These are phyloP conservation scores for Antarctomyces pellizariae DNA, from an alignment of 495 filamentous ascomycete genomes.

Conservation along the genomic window DNA sequence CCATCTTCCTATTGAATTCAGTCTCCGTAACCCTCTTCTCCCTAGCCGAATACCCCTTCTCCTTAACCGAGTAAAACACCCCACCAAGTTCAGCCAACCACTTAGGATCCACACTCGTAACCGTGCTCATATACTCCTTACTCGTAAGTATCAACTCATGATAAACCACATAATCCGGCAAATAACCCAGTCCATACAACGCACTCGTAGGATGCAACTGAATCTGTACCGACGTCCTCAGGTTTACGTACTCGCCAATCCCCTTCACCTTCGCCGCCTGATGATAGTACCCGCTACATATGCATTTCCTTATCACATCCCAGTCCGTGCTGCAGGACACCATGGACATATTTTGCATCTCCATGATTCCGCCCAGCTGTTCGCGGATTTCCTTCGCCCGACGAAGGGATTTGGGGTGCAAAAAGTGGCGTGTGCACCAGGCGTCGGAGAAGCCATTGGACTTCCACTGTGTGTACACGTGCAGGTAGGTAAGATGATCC, in stretches of 20 bases:
- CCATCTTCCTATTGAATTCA: constrained; percentile 88
- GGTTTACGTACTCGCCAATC: constrained; percentile 89
- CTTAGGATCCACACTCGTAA: constrained; percentile 89
- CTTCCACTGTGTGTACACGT: constrained; percentile 93
- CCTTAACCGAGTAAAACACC: constrained; percentile 96
- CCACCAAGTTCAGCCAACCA: constrained; percentile 96
- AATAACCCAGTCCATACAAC: constrained; percentile 74
- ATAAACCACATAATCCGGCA: constrained; percentile 94
- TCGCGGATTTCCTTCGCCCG: constrained; percentile 83
- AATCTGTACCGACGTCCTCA: constrained; percentile 81
- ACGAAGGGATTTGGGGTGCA: constrained; percentile 77
- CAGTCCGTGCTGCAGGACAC: constrained; percentile 86
- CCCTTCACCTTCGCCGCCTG: constrained; percentile 96
- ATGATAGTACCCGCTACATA: constrained; percentile 94
- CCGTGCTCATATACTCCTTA: constrained; percentile 97
- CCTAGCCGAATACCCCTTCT: constrained; percentile 83
- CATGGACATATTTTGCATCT: constrained; percentile 71
- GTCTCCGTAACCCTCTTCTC: constrained; percentile 79
- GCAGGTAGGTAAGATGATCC: constrained; percentile 85
- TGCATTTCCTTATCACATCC: constrained; percentile 87
- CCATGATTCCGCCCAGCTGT: constrained; percentile 88
- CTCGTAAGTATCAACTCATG: constrained; percentile 93
- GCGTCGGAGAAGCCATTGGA: constrained; percentile 70
- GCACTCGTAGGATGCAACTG: constrained; percentile 86
- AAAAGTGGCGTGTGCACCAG: constrained; percentile 83